Conservation (phyloP, 148 eudicot species). For the Chenopodium formosanum region DNA sequence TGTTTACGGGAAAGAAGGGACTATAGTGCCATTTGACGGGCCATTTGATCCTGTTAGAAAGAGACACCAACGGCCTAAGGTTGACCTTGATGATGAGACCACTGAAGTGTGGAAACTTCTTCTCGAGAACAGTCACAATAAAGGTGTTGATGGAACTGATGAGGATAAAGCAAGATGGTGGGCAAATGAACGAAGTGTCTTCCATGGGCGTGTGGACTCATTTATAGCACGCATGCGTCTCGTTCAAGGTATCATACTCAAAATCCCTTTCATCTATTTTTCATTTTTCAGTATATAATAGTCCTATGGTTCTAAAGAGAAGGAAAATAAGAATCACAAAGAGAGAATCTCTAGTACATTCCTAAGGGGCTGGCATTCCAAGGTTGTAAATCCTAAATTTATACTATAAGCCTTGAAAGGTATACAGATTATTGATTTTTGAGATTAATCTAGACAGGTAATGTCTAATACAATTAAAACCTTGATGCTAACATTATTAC, state of each 20-base stretch:
- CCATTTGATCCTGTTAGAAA: constrained; percentile 51
- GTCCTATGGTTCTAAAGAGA: background rate
- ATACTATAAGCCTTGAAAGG: too few species aligned
- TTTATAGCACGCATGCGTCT: constrained; percentile 97
- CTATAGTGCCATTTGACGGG: constrained; percentile 61
- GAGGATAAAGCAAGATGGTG: constrained; percentile 94
- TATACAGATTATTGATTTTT: too few species aligned
- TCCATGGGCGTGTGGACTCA: constrained; percentile 80
- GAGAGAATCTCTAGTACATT: too few species aligned
- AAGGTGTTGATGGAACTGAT: constrained; percentile 90
- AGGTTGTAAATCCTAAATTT: too few species aligned
- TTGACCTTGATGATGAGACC: constrained; percentile 95
- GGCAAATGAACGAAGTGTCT: constrained; percentile 80
- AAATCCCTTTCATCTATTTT: too few species aligned
- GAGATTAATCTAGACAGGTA: too few species aligned
- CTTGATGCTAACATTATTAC: background rate
- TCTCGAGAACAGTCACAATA: constrained; percentile 74
- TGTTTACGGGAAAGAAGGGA: constrained; percentile 48
- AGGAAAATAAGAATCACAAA: background rate
- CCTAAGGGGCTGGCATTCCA: too few species aligned
- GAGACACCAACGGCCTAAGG: constrained; percentile 67
- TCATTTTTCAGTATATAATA: too few species aligned
- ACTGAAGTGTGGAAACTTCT: constrained; percentile 82
- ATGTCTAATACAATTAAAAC: too few species aligned
- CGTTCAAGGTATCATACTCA: constrained; percentile 70